Base-by-base conservation (phyloP, 345 rosid genomes). In the Dipteronia dyeriana region DNA sequence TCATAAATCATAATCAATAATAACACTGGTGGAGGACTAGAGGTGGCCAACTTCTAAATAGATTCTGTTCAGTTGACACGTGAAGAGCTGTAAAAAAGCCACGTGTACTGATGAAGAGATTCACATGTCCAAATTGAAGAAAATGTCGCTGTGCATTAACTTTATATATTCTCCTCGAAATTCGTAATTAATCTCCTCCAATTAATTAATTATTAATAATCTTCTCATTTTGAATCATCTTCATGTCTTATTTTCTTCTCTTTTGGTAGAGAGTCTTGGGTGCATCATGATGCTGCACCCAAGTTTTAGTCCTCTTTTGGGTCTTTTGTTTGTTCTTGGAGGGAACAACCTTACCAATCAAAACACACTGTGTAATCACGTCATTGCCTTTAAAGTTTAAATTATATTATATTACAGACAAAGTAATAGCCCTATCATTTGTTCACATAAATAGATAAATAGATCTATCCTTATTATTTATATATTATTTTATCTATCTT, bases 111-210 rank as follows among this genome's bases (percentile, higher is more conserved):
- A 2, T 2, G 5, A 29, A 71, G 20, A 38, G 65, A 23, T 70
- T 64, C 76, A 65, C 76, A 45, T 66, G 79, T 47, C 17, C 7
- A 16, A 53, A 53, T 16, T 14, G 53, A 53, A 70, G 25, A 31
- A 3, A 14, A 20, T 49, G 49, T 64, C 10, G 19, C 47, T 11
- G 8, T 51, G 39, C 39, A 57, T 73, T 34, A 34, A 34, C 38
- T 34, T 34, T 34, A 34, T 34, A 34, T 23, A 60, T 60, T 73
- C 67, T 60, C 76, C 76, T 73, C 16, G 67, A 22, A 20, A 16
- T 59, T 39, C 68, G 67, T 23, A 19, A 34, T 4, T 4, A 34
- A 34, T 34, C 6, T 34, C 38, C 38, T 4, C 38, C 38, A 34
- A 34, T 34, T 34, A 34, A 31, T 31, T 31, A 31, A 31, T 23